A percentile compares a stretch with the other conserved stretches of the same genome.
Evolutionary conservation across 176 grass and related monocot species (phyloP).

Genomic region (Hsuehochloa calcarea): DNA sequence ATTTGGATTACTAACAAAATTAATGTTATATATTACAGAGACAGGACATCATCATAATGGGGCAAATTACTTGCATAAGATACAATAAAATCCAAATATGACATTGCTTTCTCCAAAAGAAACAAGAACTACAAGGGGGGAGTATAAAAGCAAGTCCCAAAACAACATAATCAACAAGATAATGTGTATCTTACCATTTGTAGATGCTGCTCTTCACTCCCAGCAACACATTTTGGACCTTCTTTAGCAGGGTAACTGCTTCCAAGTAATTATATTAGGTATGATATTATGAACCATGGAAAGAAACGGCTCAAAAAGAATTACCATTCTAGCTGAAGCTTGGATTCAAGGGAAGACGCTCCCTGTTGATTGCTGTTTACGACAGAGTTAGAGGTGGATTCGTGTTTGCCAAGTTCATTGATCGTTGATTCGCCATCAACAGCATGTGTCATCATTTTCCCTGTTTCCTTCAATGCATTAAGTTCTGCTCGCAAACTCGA

Average conservation of each 20-base stretch:
- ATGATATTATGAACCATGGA: not conserved
- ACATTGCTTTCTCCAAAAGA: not conserved
- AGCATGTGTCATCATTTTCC: conserved; percentile 22
- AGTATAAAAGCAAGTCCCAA: not conserved
- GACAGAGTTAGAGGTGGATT: conserved; percentile 16
- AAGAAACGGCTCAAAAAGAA: not conserved
- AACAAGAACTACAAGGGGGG: not conserved
- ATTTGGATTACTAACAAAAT: not conserved
- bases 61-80: conserved; percentile 8
- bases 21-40: not conserved
- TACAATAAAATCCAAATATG: not conserved
- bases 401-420: conserved; percentile 20
- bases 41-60: not conserved
- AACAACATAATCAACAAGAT: not conserved
- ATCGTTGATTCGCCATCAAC: conserved; percentile 22
- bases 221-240: conserved; percentile 34
- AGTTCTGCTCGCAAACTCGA: conserved; percentile 45
- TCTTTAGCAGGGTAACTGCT: conserved; percentile 33
- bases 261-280: conserved; percentile 18
- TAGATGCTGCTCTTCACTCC: conserved; percentile 54
- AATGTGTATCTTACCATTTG: conserved; percentile 48
- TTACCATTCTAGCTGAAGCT: conserved; percentile 47
- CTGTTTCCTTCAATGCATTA: conserved; percentile 45
- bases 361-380: conserved; percentile 33
- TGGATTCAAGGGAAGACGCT: conserved; percentile 30